These are phyloP conservation scores for Cymbopogon citratus DNA, from an alignment of 176 grass and related monocot species.

Conservation along the genomic window DNA sequence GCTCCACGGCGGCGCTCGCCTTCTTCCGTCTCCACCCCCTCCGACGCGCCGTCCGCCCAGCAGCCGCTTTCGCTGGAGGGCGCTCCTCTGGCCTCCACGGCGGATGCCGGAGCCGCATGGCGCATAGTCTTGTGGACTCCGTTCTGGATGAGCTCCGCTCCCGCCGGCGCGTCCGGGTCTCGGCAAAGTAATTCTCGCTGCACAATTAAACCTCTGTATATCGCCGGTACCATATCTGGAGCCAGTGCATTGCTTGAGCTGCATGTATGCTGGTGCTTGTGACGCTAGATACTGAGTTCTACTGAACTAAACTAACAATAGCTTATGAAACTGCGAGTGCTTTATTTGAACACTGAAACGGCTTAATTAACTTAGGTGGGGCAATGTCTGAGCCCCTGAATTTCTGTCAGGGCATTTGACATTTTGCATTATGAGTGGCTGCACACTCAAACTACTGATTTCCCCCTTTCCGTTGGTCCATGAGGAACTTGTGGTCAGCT, in stretches of 20 bases:
- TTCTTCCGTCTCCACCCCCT: slow-evolving; percentile 46
- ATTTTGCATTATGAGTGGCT: not conserved
- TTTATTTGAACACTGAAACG: not conserved
- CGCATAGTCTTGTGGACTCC: slow-evolving; percentile 52
- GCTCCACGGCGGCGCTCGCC: slow-evolving; percentile 38
- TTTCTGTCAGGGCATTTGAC: not conserved
- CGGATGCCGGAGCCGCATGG: slow-evolving; percentile 12
- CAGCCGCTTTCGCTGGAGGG: not conserved
- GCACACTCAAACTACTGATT: not conserved
- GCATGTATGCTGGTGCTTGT: not conserved
- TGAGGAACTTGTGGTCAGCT: not conserved
- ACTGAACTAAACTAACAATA: too few relatives aligned
- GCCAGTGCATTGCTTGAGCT: not conserved
- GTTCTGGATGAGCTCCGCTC: slow-evolving; percentile 66
- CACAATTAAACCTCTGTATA: not conserved
- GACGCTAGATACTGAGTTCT: not conserved
- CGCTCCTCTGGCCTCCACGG: not conserved
- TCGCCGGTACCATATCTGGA: not conserved
- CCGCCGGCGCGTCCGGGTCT: slow-evolving; percentile 30
- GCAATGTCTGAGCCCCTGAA: not conserved
- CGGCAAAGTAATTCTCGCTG: slow-evolving; percentile 46
- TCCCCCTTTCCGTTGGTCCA: not conserved
- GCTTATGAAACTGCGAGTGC: not conserved
- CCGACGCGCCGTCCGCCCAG: slow-evolving; percentile 16
- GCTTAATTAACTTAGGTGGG: not conserved